Evolutionary conservation across 2,329 filamentous ascomycete genomes (phyloP), one percentile per base, ranked within the genome.

Genomic region (Aspergillus brunneoviolaceus): DNA sequence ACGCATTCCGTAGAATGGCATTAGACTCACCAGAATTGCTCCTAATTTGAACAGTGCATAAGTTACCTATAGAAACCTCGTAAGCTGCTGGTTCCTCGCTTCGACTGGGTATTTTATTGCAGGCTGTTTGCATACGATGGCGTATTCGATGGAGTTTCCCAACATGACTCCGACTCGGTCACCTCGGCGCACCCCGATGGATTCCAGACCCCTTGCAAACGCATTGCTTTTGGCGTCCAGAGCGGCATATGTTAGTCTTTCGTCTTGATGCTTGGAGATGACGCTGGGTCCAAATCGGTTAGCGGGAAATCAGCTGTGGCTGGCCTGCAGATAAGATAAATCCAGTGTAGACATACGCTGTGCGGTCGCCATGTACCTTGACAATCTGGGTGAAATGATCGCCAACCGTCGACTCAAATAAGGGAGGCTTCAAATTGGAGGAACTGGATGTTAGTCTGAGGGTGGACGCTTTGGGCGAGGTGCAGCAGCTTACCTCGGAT

Each of bases 1-100:
- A 23, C 23, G 23, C 1, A 16, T 21, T 31, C 6, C 6, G 4
- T 16, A 10, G 6, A 12, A 47, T 19, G 9, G n/a, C 27, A 16
- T 25, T 1, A 7, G 51, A 67, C 77, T 62, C 72, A 87, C 93
- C 63, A 98, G 81, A 54, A 98, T 86, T 25, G 91, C 94, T n/a
- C 95, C 95, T 10, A 98, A 84, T 76, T 98, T 98, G 81, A 94
- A 96, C 57, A 95, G 76, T 0, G 93, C 93, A 76, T 98, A 98
- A 5, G 89, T 94, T 21, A 76, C 74, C 82, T 78, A 55, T 39
- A 35, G 10, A 21, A 0, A 21, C 23, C 10, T 35, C 57, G 60
- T 58, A 33, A 69, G 62, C 69, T 51, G 23, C 16, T 29, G 54
- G 58, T n/a, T 16, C 19, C 14, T 25, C 14, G 12, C 14, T 33